phyloP scores from a whole-genome alignment of 2,329 filamentous ascomycete species.

The Pseudomassariella vexata region DNA sequence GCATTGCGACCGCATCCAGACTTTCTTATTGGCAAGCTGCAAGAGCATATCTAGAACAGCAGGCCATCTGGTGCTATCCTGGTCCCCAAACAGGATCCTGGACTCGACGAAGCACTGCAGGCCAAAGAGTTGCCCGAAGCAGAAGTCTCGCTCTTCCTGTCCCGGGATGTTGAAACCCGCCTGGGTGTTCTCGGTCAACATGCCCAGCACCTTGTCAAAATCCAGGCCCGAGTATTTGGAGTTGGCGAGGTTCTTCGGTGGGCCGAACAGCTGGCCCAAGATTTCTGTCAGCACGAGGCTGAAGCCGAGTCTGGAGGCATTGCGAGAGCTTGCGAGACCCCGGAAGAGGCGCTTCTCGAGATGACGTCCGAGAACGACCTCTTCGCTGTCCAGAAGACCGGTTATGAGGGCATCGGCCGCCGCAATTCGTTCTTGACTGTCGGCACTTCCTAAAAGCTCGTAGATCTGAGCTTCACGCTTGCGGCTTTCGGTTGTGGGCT shows the following conservation, averaged over 20 bases:
- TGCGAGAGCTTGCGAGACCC: slow-evolving; percentile 83
- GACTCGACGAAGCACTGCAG: slow-evolving; percentile 82
- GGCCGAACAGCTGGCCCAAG: slow-evolving; percentile 63
- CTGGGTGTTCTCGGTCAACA: slow-evolving; percentile 51
- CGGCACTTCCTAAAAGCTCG: slow-evolving; percentile 55
- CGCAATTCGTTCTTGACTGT: slow-evolving; percentile 47
- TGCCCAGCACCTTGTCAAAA: slow-evolving; percentile 48
- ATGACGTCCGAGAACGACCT: slow-evolving; percentile 51
- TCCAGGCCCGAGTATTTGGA: slow-evolving; percentile 46
- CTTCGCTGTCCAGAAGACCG: slow-evolving; percentile 45
- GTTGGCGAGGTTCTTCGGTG: slow-evolving; percentile 33
- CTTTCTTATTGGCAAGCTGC: slow-evolving; percentile 71
- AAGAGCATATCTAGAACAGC: slow-evolving; percentile 68
- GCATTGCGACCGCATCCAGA: slow-evolving; percentile 85
- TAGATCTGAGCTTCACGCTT: slow-evolving; percentile 55
- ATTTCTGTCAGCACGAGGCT: slow-evolving; percentile 83
- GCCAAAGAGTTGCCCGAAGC: slow-evolving; percentile 82
- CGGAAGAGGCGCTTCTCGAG: slow-evolving; percentile 69
- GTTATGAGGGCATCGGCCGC: slow-evolving; percentile 55
- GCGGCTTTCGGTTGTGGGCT: slow-evolving; percentile 45
- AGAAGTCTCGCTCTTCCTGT: slow-evolving; percentile 80
- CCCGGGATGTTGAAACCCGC: slow-evolving; percentile 47
- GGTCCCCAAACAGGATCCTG: slow-evolving; percentile 59
- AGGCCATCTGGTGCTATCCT: slow-evolving; percentile 51
- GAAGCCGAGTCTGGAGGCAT: slow-evolving; percentile 83